Conservation (phyloP, 2,329 filamentous ascomycete genomes). For the Chaetothyriales sp. region DNA sequence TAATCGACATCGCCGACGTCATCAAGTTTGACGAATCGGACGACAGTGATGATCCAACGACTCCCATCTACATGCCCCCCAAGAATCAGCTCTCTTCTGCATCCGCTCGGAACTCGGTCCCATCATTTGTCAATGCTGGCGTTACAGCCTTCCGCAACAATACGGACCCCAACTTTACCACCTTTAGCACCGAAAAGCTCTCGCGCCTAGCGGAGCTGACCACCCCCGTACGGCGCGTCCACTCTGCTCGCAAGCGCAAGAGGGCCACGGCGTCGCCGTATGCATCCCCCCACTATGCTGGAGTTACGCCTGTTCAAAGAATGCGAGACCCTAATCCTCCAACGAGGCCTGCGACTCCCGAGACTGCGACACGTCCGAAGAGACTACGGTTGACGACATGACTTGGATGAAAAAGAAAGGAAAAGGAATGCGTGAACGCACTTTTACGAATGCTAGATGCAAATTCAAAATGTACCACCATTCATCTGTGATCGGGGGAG, state of each 20-base stretch:
- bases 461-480: background rate
- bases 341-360: constrained; percentile 6
- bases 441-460: background rate
- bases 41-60: constrained; percentile 28
- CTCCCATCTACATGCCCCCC: constrained; percentile 29
- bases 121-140: constrained; percentile 47
- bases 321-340: constrained; percentile 13
- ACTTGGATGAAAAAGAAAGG: background rate
- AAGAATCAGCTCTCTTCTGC: constrained; percentile 8
- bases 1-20: constrained; percentile 55
- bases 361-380: constrained; percentile 11
- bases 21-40: constrained; percentile 48
- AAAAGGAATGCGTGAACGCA: background rate
- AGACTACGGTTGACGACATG: constrained; percentile 12
- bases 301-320: constrained; percentile 17
- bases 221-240: constrained; percentile 11
- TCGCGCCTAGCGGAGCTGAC: constrained; percentile 18
- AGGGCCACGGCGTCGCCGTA: constrained; percentile 14
- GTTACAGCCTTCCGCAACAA: constrained; percentile 63
- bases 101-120: constrained; percentile 12
- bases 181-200: constrained; percentile 30
- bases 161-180: constrained; percentile 29
- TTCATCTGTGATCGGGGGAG: background rate
- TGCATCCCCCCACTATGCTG: constrained; percentile 16
- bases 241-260: constrained; percentile 10